Base-by-base conservation (phyloP, 257 asterid genomes). In the Osmanthus fragrans region DNA sequence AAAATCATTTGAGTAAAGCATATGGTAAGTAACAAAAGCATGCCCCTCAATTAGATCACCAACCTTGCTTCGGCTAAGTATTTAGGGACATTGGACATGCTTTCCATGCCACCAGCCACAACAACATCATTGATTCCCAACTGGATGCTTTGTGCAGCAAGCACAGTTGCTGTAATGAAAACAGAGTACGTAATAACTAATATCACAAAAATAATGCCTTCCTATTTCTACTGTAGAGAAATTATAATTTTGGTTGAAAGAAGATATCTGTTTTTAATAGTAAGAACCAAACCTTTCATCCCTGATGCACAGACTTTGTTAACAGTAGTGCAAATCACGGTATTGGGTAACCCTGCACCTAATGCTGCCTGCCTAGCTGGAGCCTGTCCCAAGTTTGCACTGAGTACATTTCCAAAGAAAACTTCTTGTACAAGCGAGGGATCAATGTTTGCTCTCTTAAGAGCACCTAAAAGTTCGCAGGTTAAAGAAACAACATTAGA, bases 221-320 rank as follows among this genome's bases (percentile, higher is more conserved):
- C 73, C 33, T 60, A 70, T 30, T 45, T 5, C 54, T 47, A n/a
- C 69, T 18, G 49, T 66, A 45, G 54, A 30, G 30, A 58, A 68
- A 79, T 32, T 33, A 42, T 37, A 39, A 30, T 56, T 74, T 54
- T 6, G 25, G n/a, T 54, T n/a, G 64, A n/a, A 54, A 51, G 23
- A 19, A 18, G 27, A 39, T 49, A 42, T 16, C 58, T 10, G 42
- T 27, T 74, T 65, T 64, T 7, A 2, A 60, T 67, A 73, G 66
- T 33, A 64, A 54, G 70, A 40, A 32, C 58, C 89, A 70, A 39
- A 90, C 99, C 98, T 93, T 96, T 96, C 97, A 96, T 90, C 78
- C 97, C 98, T 64, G 99, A 96, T 73, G 99, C 99, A 85, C 99
- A 96, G 64, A 96, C 99, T 90, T 96, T 96, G 90, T 96, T 96